Conservation (phyloP, 306 rosid genomes). For the Albizia julibrissin region DNA sequence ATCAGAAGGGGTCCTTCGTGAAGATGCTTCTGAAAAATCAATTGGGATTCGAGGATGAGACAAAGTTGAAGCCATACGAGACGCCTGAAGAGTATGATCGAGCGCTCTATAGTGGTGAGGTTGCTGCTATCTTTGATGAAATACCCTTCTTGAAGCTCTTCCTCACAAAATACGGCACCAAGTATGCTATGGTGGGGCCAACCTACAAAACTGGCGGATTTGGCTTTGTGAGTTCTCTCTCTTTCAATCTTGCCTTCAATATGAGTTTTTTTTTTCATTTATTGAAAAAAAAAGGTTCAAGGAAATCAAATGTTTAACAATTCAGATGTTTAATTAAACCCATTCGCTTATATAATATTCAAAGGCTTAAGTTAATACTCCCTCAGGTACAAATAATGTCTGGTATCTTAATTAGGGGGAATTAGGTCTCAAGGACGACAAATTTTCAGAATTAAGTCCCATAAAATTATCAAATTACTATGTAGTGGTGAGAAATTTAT, state of each 20-base stretch:
- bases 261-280: too few relatives aligned
- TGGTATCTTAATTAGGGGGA: too few relatives aligned
- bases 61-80: slow-evolving; percentile 30
- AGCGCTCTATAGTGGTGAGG: slow-evolving; percentile 43
- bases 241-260: neutral
- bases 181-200: slow-evolving; percentile 49
- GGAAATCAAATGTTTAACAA: too few relatives aligned
- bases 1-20: neutral
- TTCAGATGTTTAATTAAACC: too few relatives aligned
- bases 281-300: too few relatives aligned
- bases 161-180: slow-evolving; percentile 36
- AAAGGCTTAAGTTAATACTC: too few relatives aligned
- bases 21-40: neutral
- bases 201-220: slow-evolving; percentile 51
- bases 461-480: too few relatives aligned
- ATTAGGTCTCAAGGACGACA: too few relatives aligned
- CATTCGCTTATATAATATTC: too few relatives aligned
- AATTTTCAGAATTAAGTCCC: too few relatives aligned
- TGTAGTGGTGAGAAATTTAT: too few relatives aligned
- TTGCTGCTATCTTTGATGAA: slow-evolving; percentile 53
- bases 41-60: neutral
- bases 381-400: too few relatives aligned
- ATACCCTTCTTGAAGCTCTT: slow-evolving; percentile 43
- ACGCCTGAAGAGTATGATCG: slow-evolving; percentile 30
- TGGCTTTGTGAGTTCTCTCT: slow-evolving; percentile 46